phyloP scores from a whole-genome alignment of 345 rosid species.

The Pistacia atlantica region DNA sequence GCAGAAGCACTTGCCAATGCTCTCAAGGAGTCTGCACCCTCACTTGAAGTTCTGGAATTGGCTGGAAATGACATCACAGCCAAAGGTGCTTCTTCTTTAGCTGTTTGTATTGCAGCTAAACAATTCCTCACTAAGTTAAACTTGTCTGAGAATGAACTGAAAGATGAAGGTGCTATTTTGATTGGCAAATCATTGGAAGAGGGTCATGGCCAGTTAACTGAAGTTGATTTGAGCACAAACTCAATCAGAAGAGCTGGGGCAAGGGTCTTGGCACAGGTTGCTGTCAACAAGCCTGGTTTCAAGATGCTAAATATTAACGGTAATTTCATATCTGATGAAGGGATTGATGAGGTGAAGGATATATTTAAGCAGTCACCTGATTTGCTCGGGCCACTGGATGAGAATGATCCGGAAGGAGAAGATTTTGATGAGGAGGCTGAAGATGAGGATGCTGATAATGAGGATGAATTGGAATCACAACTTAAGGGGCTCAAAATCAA shows the following conservation, averaged over 20 bases:
- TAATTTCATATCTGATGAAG: slow-evolving; percentile 85
- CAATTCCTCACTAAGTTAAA: slow-evolving; percentile 69
- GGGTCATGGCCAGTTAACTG: slow-evolving; percentile 59
- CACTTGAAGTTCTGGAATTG: slow-evolving; percentile 82
- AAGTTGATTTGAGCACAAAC: slow-evolving; percentile 77
- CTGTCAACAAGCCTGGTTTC: slow-evolving; percentile 55
- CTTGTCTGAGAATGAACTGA: slow-evolving; percentile 83
- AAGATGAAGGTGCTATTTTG: slow-evolving; percentile 83
- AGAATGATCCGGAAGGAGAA: slow-evolving; percentile 82
- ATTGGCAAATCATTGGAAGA: slow-evolving; percentile 70
- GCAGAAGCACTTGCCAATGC: slow-evolving; percentile 59
- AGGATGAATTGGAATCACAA: slow-evolving; percentile 70
- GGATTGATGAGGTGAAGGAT: slow-evolving; percentile 73
- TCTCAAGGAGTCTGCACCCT: slow-evolving; percentile 63
- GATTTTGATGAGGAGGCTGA: slow-evolving; percentile 65
- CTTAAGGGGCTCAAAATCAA: slow-evolving; percentile 70
- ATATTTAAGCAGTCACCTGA: slow-evolving; percentile 54
- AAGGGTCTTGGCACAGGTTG: slow-evolving; percentile 60
- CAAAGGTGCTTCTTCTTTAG: slow-evolving; percentile 49
- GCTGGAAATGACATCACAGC: slow-evolving; percentile 86
- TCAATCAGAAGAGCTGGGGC: slow-evolving; percentile 73
- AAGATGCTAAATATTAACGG: slow-evolving; percentile 66
- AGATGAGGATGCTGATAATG: slow-evolving; percentile 48
- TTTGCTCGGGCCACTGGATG: slow-evolving; percentile 70
- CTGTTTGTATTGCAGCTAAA: slow-evolving; percentile 64